Conservation (phyloP, 2,329 filamentous ascomycete species). For the Fusarium transvaalense region DNA sequence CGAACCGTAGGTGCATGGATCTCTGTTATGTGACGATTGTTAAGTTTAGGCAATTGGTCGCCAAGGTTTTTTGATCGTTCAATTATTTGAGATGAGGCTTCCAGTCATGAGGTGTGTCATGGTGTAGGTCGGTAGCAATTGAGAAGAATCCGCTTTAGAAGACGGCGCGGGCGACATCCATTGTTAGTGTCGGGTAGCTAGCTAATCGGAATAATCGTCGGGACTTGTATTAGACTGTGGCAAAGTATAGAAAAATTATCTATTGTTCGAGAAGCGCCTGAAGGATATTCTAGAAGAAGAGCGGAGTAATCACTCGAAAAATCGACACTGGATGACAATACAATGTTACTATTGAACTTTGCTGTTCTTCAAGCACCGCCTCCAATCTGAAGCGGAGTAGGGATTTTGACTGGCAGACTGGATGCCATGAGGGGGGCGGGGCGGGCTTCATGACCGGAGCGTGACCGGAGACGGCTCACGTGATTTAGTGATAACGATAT, state of each 20-base stretch:
- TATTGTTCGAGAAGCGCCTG: background rate
- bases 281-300: background rate
- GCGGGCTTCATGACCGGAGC: conserved; percentile 27
- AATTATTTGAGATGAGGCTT: conserved; percentile 51
- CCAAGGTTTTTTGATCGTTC: conserved; percentile 1
- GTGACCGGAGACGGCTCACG: conserved; percentile 17
- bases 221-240: conserved; percentile 19
- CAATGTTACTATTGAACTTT: background rate
- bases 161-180: conserved; percentile 49
- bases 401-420: conserved; percentile 10
- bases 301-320: background rate
- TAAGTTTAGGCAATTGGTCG: conserved; percentile 1
- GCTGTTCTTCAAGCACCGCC: background rate
- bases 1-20: background rate
- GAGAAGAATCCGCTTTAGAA: conserved; percentile 62
- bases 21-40: background rate
- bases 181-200: conserved; percentile 36
- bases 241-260: conserved; percentile 20
- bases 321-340: background rate
- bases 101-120: conserved; percentile 70
- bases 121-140: conserved; percentile 55
- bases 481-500: conserved; percentile 14
- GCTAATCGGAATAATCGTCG: conserved; percentile 26
- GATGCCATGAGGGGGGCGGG: conserved; percentile 17
- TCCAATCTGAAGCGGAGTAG: conserved; percentile 1